A percentile compares a stretch with the other conserved stretches of the same genome.
These are phyloP conservation scores for Pachysandra terminalis DNA, from an alignment of 164 flowering plant species.

Conservation along the genomic window DNA sequence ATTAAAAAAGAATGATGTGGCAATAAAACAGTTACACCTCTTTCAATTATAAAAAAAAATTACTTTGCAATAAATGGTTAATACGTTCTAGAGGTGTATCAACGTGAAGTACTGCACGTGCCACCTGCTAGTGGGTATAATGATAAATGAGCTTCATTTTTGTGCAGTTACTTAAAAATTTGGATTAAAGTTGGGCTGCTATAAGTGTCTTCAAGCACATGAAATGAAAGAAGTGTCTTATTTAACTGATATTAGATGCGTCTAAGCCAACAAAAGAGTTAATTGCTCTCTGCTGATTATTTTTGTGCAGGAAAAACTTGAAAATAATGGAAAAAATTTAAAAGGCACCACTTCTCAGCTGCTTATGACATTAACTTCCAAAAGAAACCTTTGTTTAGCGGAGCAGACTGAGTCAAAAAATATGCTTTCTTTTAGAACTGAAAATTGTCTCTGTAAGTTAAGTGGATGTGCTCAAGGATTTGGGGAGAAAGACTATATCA, in stretches of 20 bases:
- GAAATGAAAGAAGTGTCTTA: background rate
- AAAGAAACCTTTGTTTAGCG: conserved; percentile 14
- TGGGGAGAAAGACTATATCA: conserved; percentile 51
- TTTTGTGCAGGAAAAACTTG: conserved; percentile 56
- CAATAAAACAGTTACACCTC: too few species aligned
- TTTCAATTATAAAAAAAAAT: too few species aligned
- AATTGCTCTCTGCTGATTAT: conserved; percentile 3
- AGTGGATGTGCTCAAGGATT: conserved; percentile 43
- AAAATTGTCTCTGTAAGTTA: conserved; percentile 41
- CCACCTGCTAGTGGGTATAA: too few species aligned
- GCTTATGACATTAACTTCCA: conserved; percentile 27
- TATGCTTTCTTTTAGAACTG: conserved; percentile 52
- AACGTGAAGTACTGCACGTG: too few species aligned
- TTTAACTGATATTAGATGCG: background rate
- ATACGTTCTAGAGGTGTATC: too few species aligned
- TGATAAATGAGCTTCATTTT: background rate
- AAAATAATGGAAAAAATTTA: conserved; percentile 45
- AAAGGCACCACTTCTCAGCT: conserved; percentile 38
- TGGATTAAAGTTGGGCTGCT: background rate
- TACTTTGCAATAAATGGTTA: too few species aligned
- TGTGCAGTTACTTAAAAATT: background rate
- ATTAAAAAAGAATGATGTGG: too few species aligned
- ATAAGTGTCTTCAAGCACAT: background rate
- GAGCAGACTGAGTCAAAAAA: conserved; percentile 26
- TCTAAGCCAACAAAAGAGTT: background rate